Base-by-base conservation (phyloP, 202 grass and related monocot genomes). In the Zizania palustris region DNA sequence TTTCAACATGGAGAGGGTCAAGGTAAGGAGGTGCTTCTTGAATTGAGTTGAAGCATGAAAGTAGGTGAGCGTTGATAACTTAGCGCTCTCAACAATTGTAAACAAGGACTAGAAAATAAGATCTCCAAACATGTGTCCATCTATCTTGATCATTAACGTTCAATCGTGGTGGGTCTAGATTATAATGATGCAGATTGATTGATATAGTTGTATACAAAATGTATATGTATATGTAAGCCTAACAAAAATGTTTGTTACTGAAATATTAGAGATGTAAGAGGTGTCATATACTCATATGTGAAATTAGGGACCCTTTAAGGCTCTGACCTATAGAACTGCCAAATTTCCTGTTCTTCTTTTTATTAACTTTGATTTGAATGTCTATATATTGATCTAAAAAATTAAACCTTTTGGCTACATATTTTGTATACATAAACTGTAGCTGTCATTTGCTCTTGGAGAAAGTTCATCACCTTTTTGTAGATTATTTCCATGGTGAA, bases 1-100 rank as follows among this genome's bases (percentile, higher is more conserved):
- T 3, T 97, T 97, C 70, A 97, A 89, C 77, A 93, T 91, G 81
- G 90, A 97, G 43, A 81, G 90, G 15, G 35, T 93, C 58, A 97
- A 91, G 90, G 93, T 93, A 21, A 86, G 79, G 14, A 51, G 3
- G 0, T 0, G 5, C 6, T 77, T 53, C n/a, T 75, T 71, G 5
- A 59, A 20, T 68, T 56, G 1, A 80, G 3, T 3, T 63, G 55
- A 37, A 69, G 28, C 40, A 41, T 40, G 9, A 34, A 68, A 76
- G 41, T 4, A 39, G 2, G 16, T 14, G 0, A 72, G 19, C 28
- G 53, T 7, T 67, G 44, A 13, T 19, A 11, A 55, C 40, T 40
- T 36, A 14, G 0, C 3, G n/a, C 21, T 56, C 5, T 67, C 8
- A 60, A 42, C 35, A 41, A n/a, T 3, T 36, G 6, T 7, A 50